Percentiles rank a stretch among this genome's conserved stretches.
Evolutionary conservation across 306 rosid species (phyloP).

Genomic region (Castanea mollissima): DNA sequence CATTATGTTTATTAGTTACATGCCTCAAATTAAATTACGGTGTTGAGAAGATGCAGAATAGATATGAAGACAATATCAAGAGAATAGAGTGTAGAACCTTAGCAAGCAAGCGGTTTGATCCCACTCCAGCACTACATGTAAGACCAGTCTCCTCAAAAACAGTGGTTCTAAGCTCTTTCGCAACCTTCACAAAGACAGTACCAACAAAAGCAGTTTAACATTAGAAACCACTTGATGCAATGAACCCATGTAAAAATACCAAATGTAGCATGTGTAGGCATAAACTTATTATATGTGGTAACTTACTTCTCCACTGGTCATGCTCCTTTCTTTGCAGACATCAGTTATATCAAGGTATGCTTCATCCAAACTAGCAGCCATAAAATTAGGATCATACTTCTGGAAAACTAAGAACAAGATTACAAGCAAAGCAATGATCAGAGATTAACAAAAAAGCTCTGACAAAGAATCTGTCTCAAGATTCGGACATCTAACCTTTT

Average conservation of each 20-base stretch:
- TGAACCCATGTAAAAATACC: background rate
- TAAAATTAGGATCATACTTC: constrained; percentile 80
- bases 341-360: constrained; percentile 90
- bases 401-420: constrained; percentile 53
- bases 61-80: background rate
- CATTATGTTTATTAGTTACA: background rate
- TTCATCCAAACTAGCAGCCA: constrained; percentile 90
- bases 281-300: constrained; percentile 12
- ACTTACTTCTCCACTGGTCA: constrained; percentile 65
- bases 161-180: constrained; percentile 67
- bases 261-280: background rate
- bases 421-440: constrained; percentile 10
- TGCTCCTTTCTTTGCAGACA: constrained; percentile 68
- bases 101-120: constrained; percentile 86
- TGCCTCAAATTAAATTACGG: background rate
- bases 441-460: constrained; percentile 10
- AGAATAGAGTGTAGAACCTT: constrained; percentile 49
- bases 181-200: constrained; percentile 50
- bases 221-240: background rate
- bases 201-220: constrained; percentile 17
- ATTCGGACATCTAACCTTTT: constrained; percentile 52
- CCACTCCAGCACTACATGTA: constrained; percentile 96
- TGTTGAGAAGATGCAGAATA: background rate
- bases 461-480: constrained; percentile 3
- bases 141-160: constrained; percentile 86